These are phyloP conservation scores for Kodamaea alishanica DNA, from an alignment of 1,139 yeast species.

Conservation along the genomic window DNA sequence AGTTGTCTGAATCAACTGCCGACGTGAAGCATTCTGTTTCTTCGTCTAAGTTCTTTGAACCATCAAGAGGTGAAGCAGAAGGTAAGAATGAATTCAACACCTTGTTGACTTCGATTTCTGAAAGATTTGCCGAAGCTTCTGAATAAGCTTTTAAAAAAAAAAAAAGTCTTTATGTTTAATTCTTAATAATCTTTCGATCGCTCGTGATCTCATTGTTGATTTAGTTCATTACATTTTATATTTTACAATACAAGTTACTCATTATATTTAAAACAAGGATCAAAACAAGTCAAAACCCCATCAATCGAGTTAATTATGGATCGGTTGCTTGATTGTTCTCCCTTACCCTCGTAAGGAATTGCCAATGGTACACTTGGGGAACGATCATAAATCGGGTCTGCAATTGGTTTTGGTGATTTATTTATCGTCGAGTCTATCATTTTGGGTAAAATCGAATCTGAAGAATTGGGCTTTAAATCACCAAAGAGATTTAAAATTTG, in stretches of 20 bases:
- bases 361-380: not conserved
- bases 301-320: conserved; percentile 1
- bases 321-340: conserved; percentile 2
- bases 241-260: conserved; percentile 1
- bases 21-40: conserved; percentile 93
- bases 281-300: not conserved
- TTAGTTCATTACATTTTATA: conserved; percentile 8
- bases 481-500: too few species aligned
- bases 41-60: conserved; percentile 93
- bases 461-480: conserved; percentile 9
- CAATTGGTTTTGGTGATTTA: conserved; percentile 1
- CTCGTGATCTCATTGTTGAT: too few species aligned
- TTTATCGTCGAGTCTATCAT: not conserved
- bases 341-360: too few species aligned
- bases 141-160: too few species aligned
- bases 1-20: conserved; percentile 79
- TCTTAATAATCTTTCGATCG: too few species aligned
- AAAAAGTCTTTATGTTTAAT: too few species aligned
- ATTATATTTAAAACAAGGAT: conserved; percentile 1
- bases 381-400: conserved; percentile 3
- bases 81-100: conserved; percentile 73
- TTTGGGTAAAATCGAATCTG: conserved; percentile 7
- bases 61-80: conserved; percentile 82
- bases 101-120: conserved; percentile 71
- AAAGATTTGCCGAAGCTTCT: conserved; percentile 91